Evolutionary conservation across 306 rosid genomes (phyloP).

Genomic region (Mucuna pruriens): DNA sequence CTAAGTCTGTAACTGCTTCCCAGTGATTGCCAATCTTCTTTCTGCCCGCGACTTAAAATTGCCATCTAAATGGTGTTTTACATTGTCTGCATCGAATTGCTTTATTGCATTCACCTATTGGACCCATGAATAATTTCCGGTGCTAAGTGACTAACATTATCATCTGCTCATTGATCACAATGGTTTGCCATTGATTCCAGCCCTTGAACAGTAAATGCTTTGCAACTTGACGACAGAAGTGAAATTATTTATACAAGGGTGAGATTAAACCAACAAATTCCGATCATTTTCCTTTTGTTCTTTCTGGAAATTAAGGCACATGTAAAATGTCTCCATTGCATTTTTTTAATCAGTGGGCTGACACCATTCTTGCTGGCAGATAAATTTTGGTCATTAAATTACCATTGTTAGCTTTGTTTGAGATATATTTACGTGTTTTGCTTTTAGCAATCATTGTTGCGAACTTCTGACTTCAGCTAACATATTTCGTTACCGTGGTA

Average conservation of each 20-base stretch:
- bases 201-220: constrained; percentile 17
- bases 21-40: constrained; percentile 40
- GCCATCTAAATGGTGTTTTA: background rate
- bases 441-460: background rate
- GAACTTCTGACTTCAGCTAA: constrained; percentile 14
- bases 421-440: background rate
- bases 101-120: constrained; percentile 3
- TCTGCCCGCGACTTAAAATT: constrained; percentile 13
- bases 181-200: constrained; percentile 30
- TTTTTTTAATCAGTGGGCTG: constrained; percentile 37
- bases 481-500: background rate
- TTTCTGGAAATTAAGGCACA: constrained; percentile 38
- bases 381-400: constrained; percentile 30
- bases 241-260: constrained; percentile 31
- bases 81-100: background rate
- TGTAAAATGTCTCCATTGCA: constrained; percentile 33
- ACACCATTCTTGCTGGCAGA: constrained; percentile 25
- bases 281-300: constrained; percentile 14
- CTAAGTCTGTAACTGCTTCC: constrained; percentile 47
- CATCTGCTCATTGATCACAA: constrained; percentile 29
- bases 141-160: constrained; percentile 18
- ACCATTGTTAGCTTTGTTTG: constrained; percentile 19
- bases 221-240: constrained; percentile 1
- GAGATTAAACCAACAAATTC: constrained; percentile 9
- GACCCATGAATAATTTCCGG: constrained; percentile 14